Base-by-base conservation (phyloP, 208 protist genomes). In the Leishmania guyanensis region DNA sequence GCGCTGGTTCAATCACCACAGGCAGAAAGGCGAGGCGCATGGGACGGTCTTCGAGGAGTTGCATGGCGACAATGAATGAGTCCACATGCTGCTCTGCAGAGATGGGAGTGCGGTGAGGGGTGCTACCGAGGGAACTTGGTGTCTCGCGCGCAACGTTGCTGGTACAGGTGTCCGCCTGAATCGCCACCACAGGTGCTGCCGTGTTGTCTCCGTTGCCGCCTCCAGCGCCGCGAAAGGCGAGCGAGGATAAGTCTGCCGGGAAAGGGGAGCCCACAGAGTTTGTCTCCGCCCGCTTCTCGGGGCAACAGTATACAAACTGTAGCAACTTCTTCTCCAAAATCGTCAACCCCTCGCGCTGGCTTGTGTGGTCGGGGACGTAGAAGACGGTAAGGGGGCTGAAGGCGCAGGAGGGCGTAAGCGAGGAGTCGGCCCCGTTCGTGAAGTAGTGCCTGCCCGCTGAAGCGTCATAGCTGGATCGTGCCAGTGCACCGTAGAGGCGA, bases 21-120 rank as follows among this genome's bases (percentile, higher is more conserved):
- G 80, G 73, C 1, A 94, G 75, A 33, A 86, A 88, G 20, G 90
- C 86, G 39, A 95, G 85, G 4, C 92, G 92, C 83, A 95, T 95
- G 29, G 92, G 81, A 20, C 86, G 84, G 20, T 91, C 80, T 1
- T 86, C 66, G 12, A 95, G 83, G 12, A 86, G 50, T 10, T 70
- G 62, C 87, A 88, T 89, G 39, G 84, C 79, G 5, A 91, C 2
- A 46, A 91, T 79, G 29, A 89, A 87, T 2, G 85, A 81, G 56
- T 85, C 80, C 22, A 81, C 81, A 4, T 29, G 17, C 22, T 77
- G 64, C 0, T 70, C 66, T 9, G 62, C 20, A 56, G 56, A 46
- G 64, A 46, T 76, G n/a, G 17, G 14, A 26, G 54, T n/a, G 73
- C 65, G 64, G 14, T 68, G 72, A 4, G 77, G 53, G n/a, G 56